Evolutionary conservation across 345 rosid species (phyloP).

Genomic region (Camelina sativa): DNA sequence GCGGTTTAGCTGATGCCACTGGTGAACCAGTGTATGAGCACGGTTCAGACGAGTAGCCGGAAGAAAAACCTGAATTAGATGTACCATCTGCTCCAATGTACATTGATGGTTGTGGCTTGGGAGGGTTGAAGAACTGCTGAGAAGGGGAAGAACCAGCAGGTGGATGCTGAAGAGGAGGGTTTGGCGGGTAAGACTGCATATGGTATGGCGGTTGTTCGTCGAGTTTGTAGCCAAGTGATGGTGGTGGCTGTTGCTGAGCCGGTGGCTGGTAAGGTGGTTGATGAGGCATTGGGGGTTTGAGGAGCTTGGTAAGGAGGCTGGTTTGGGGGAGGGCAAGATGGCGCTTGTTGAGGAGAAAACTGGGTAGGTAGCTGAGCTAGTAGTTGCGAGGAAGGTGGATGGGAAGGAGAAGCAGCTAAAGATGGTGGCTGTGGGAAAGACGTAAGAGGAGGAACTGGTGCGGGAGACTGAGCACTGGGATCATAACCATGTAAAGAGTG

Average conservation of each 20-base stretch:
- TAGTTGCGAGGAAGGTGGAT: constrained; percentile 51
- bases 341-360: constrained; percentile 64
- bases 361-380: constrained; percentile 56
- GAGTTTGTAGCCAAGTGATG: constrained; percentile 57
- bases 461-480: constrained; percentile 53
- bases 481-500: constrained; percentile 45
- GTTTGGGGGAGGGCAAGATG: constrained; percentile 55
- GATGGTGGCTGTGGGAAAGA: constrained; percentile 34
- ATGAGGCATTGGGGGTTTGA: constrained; percentile 52
- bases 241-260: constrained; percentile 49
- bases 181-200: constrained; percentile 61
- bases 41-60: constrained; percentile 57
- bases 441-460: constrained; percentile 22
- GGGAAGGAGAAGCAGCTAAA: constrained; percentile 42
- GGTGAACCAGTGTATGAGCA: constrained; percentile 58
- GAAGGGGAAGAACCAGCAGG: constrained; percentile 52
- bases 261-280: constrained; percentile 59
- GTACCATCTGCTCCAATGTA: constrained; percentile 62
- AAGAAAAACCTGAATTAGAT: constrained; percentile 55
- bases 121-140: constrained; percentile 56
- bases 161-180: constrained; percentile 50
- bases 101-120: constrained; percentile 53
- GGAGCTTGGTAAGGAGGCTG: constrained; percentile 65
- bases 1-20: constrained; percentile 45
- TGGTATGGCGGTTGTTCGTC: constrained; percentile 52